phyloP scores from a whole-genome alignment of 352 stramenopile species.

The Lagenidium giganteum region DNA sequence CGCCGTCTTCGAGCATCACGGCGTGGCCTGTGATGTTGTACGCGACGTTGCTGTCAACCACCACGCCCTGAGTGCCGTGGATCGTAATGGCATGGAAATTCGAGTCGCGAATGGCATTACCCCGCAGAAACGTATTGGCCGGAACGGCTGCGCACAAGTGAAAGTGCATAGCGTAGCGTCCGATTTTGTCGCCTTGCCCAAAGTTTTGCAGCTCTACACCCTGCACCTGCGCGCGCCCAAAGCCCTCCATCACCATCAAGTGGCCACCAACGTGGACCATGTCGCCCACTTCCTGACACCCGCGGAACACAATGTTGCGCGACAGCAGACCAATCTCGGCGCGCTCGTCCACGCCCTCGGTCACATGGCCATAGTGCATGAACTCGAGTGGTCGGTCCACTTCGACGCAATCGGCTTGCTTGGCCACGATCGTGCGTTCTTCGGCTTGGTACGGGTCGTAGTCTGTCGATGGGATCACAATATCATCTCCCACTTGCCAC shows the following conservation, averaged over 20 bases:
- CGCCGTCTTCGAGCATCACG: constrained; percentile 57
- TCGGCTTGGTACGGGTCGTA: constrained; percentile 34
- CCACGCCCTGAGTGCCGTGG: constrained; percentile 41
- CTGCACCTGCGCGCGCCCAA: constrained; percentile 26
- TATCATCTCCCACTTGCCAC: constrained; percentile 32
- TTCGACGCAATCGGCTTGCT: constrained; percentile 14
- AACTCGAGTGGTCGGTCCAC: constrained; percentile 24
- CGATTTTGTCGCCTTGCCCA: constrained; percentile 35
- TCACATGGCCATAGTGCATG: constrained; percentile 31
- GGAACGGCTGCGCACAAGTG: constrained; percentile 25
- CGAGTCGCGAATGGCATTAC: constrained; percentile 34
- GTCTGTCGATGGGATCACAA: constrained; percentile 36
- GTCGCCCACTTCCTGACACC: constrained; percentile 17
- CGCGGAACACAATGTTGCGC: constrained; percentile 52
- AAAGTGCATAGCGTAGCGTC: constrained; percentile 44
- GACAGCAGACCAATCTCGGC: constrained; percentile 54
- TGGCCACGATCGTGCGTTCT: constrained; percentile 22
- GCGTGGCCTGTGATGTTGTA: constrained; percentile 45
- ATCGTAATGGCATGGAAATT: constrained; percentile 37
- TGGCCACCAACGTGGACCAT: constrained; percentile 28
- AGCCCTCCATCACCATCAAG: constrained; percentile 29
- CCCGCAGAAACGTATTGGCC: constrained; percentile 22
- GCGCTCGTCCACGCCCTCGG: constrained; percentile 42
- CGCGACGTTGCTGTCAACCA: constrained; percentile 33
- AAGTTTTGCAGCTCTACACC: constrained; percentile 37